Evolutionary conservation across 2,329 filamentous ascomycete species (phyloP).

Genomic region (Cadophora sp.): DNA sequence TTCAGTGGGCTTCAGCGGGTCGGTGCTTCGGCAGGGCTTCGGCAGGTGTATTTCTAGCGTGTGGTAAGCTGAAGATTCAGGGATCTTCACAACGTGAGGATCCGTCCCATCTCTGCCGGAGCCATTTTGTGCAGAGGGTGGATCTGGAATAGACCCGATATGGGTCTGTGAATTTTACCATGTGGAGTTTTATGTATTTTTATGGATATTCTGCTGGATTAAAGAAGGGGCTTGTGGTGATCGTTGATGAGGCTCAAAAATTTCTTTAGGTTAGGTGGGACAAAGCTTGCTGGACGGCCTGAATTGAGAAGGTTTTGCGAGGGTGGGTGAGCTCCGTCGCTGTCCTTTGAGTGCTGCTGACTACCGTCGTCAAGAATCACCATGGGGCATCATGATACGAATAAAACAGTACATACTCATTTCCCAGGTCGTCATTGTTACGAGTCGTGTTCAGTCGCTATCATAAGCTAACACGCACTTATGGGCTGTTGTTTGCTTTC

Average conservation of each 20-base stretch:
- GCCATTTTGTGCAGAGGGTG: conserved; percentile 3
- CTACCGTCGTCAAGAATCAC: not conserved
- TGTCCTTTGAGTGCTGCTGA: not conserved
- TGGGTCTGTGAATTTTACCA: not conserved
- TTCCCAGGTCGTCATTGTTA: not conserved
- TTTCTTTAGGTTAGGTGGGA: not conserved
- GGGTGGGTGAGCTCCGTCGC: not conserved
- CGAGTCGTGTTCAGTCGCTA: not conserved
- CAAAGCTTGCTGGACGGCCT: not conserved
- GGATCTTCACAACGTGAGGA: not conserved
- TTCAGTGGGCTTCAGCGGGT: not conserved
- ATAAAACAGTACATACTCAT: not conserved
- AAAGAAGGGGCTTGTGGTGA: not conserved
- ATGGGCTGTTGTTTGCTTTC: conserved; percentile 1
- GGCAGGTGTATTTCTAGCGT: not conserved
- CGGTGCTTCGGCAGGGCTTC: not conserved
- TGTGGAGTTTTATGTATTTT: not conserved
- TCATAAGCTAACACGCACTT: not conserved
- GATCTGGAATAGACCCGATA: conserved; percentile 12
- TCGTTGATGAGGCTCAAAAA: not conserved
- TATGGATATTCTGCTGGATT: not conserved
- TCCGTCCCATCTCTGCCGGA: conserved; percentile 9
- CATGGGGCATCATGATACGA: too few species aligned
- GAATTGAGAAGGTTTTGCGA: conserved; percentile 2
- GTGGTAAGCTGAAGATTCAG: conserved; percentile 5